phyloP scores from a whole-genome alignment of 768 basidiomycete genomes.

The Boletus reticulatus region DNA sequence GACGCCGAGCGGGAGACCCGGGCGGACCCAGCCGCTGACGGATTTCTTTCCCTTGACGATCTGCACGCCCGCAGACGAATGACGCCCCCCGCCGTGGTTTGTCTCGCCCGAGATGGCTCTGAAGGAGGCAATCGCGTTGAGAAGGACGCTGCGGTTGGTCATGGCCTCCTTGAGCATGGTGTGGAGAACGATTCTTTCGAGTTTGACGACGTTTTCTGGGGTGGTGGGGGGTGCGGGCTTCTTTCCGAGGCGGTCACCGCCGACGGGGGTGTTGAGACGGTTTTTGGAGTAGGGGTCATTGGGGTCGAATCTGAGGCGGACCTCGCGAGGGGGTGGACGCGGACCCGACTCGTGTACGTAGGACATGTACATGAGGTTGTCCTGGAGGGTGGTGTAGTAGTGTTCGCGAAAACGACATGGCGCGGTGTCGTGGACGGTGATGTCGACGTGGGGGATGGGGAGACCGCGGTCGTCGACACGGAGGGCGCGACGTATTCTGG shows the following conservation, averaged over 20 bases:
- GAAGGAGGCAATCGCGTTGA: slow-evolving; percentile 85
- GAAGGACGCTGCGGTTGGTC: slow-evolving; percentile 63
- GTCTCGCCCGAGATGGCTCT: slow-evolving; percentile 87
- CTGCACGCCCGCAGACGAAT: slow-evolving; percentile 72
- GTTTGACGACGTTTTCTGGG: slow-evolving; percentile 63
- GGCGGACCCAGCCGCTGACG: slow-evolving; percentile 80
- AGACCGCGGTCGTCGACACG: slow-evolving; percentile 53
- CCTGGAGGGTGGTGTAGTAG: slow-evolving; percentile 78
- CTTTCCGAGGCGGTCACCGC: slow-evolving; percentile 66
- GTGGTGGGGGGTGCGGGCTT: slow-evolving; percentile 65
- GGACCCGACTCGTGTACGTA: slow-evolving; percentile 73
- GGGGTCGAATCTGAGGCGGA: slow-evolving; percentile 71
- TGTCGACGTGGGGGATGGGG: slow-evolving; percentile 67
- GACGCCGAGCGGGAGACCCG: slow-evolving; percentile 77
- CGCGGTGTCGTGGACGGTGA: slow-evolving; percentile 68
- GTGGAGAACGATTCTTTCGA: slow-evolving; percentile 86
- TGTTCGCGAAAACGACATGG: slow-evolving; percentile 77
- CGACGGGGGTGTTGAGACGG: slow-evolving; percentile 71
- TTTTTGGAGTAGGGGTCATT: slow-evolving; percentile 80
- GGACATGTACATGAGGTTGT: slow-evolving; percentile 93
- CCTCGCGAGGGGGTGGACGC: slow-evolving; percentile 51
- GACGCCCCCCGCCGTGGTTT: slow-evolving; percentile 66
- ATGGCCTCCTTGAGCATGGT: slow-evolving; percentile 83
- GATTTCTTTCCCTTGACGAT: slow-evolving; percentile 67
- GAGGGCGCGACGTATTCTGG: slow-evolving; percentile 44